A percentile compares a stretch with the other conserved stretches of the same genome.
phyloP scores from a whole-genome alignment of 148 eudicot genomes.

The Vaccinium darrowii region DNA sequence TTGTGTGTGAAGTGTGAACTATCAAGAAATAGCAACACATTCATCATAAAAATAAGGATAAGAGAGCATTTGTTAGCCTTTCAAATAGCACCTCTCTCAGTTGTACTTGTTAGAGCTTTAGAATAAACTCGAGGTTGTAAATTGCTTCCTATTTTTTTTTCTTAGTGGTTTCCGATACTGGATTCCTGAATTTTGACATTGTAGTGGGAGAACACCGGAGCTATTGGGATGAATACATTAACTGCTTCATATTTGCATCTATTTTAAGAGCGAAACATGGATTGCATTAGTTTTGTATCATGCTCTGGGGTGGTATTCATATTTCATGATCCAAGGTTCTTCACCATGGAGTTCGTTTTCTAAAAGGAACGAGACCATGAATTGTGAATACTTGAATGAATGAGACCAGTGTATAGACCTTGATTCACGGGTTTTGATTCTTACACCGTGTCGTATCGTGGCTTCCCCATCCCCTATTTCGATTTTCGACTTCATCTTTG shows the following conservation, averaged over 20 bases:
- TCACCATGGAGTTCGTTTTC: background rate
- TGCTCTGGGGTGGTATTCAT: background rate
- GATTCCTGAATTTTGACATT: slow-evolving; percentile 5
- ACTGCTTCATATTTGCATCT: slow-evolving; percentile 2
- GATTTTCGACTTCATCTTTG: background rate
- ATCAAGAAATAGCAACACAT: slow-evolving; percentile 15
- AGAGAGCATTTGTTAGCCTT: slow-evolving; percentile 16
- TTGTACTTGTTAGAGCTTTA: slow-evolving; percentile 1
- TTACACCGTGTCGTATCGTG: background rate
- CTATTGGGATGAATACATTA: background rate
- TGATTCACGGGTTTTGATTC: background rate
- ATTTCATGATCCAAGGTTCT: background rate
- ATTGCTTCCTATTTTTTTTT: background rate
- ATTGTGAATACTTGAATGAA: background rate
- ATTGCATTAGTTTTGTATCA: background rate
- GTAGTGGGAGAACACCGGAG: background rate
- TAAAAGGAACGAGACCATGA: background rate
- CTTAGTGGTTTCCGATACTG: background rate
- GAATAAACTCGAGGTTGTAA: background rate
- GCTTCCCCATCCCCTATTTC: background rate
- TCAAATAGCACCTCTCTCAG: background rate
- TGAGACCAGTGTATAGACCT: background rate
- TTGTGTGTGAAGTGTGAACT: slow-evolving; percentile 12
- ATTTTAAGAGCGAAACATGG: background rate
- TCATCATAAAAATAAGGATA: slow-evolving; percentile 15